Percentiles rank a stretch among this genome's conserved stretches.
Evolutionary conservation across 768 basidiomycete species (phyloP).

Genomic region (Mrakia blollopis): DNA sequence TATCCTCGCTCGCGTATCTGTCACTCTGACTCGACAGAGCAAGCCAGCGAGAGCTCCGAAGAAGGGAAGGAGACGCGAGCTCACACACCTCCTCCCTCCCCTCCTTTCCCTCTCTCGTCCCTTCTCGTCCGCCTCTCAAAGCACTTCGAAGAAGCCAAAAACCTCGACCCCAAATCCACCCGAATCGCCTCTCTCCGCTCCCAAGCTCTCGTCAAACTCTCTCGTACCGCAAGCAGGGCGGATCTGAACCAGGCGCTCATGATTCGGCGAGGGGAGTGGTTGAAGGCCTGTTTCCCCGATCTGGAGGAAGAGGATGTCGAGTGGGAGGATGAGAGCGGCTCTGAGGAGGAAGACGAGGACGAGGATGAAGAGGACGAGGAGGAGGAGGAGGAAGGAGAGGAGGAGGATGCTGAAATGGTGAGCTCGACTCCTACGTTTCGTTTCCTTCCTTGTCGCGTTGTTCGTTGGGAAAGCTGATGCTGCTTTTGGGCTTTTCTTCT

Average conservation of each 20-base stretch:
- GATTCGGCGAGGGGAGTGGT: not conserved
- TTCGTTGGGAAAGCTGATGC: too few species aligned
- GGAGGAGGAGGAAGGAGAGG: not conserved
- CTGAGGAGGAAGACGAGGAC: not conserved
- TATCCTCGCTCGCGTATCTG: not conserved
- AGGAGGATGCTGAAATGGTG: conserved; percentile 5
- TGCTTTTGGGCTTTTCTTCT: too few species aligned
- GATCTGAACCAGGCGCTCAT: not conserved
- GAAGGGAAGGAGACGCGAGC: not conserved
- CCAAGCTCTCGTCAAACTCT: conserved; percentile 3
- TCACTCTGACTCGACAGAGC: not conserved
- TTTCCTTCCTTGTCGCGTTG: not conserved
- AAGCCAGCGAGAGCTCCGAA: not conserved
- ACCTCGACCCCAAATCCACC: not conserved
- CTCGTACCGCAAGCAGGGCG: not conserved
- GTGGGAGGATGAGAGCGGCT: conserved; percentile 3
- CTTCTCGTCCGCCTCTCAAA: not conserved
- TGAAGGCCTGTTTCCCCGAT: not conserved
- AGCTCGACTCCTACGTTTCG: not conserved
- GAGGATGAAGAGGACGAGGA: not conserved
- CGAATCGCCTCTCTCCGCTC: not conserved
- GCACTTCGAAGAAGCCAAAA: conserved; percentile 14
- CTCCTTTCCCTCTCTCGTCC: not conserved
- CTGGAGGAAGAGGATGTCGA: conserved; percentile 4
- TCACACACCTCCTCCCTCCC: not conserved